Conservation (phyloP, 2,329 filamentous ascomycete species). For the Aspergillus alliaceus region DNA sequence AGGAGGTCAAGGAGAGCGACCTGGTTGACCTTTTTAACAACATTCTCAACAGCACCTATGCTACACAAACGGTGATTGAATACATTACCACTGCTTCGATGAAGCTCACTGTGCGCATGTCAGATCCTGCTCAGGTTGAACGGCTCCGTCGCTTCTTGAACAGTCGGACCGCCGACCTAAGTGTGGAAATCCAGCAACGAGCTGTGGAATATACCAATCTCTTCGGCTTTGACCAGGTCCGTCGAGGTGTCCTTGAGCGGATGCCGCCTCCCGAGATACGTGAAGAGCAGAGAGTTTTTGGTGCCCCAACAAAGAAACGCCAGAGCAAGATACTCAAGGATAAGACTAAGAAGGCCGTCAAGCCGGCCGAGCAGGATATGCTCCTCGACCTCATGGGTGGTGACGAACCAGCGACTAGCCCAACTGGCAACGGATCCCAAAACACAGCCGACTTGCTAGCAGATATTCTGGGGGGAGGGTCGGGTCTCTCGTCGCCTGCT, state of each 20-base stretch:
- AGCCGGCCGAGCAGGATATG: conserved; percentile 87
- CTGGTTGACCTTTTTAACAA: conserved; percentile 89
- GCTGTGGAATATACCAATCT: conserved; percentile 94
- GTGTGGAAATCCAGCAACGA: conserved; percentile 93
- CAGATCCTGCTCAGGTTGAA: conserved; percentile 81
- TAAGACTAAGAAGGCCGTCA: conserved; percentile 71
- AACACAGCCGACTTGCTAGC: conserved; percentile 86
- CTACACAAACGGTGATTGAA: conserved; percentile 85
- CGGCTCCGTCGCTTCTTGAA: conserved; percentile 77
- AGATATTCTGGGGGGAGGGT: conserved; percentile 79
- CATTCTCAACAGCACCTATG: conserved; percentile 93
- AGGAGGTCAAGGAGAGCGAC: conserved; percentile 80
- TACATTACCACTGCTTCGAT: conserved; percentile 95
- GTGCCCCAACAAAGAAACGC: conserved; percentile 71
- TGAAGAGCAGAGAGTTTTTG: conserved; percentile 88
- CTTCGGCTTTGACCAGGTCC: conserved; percentile 85
- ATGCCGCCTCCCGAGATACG: conserved; percentile 98
- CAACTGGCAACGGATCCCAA: conserved; percentile 57
- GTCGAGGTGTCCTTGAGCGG: conserved; percentile 87
- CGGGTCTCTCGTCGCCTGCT: conserved; percentile 55
- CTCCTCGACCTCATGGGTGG: conserved; percentile 91
- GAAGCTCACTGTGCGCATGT: conserved; percentile 88
- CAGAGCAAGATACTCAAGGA: conserved; percentile 64
- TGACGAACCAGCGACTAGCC: conserved; percentile 61
- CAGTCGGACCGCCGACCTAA: conserved; percentile 78